These are phyloP conservation scores for Urtica urens DNA, from an alignment of 306 rosid species.

Conservation along the genomic window DNA sequence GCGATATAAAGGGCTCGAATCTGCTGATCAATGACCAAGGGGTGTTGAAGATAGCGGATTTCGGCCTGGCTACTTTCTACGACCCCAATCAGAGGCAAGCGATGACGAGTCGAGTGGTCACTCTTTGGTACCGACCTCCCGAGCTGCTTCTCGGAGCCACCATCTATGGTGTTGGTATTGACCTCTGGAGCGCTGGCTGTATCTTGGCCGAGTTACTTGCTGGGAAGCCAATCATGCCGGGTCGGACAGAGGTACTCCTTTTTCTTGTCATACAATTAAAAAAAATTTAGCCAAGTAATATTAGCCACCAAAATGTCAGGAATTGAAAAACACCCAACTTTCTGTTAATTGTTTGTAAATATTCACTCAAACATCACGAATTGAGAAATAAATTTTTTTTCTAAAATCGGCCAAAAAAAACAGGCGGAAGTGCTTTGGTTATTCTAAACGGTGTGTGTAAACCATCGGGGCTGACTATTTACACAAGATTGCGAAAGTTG, in stretches of 20 bases:
- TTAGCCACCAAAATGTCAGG: too few species aligned
- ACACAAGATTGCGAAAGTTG: too few species aligned
- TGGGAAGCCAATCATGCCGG: slow-evolving; percentile 94
- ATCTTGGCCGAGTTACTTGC: slow-evolving; percentile 80
- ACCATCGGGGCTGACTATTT: too few species aligned
- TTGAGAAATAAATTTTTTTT: too few species aligned
- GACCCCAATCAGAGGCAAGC: slow-evolving; percentile 53
- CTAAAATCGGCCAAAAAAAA: too few species aligned
- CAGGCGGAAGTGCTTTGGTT: too few species aligned
- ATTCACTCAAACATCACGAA: too few species aligned
- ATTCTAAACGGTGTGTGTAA: too few species aligned
- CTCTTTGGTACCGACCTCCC: slow-evolving; percentile 95
- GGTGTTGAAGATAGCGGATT: slow-evolving; percentile 88
- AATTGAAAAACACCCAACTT: too few species aligned
- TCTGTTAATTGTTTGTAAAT: slow-evolving; percentile 10
- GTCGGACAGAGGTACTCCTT: slow-evolving; percentile 76
- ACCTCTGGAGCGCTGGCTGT: slow-evolving; percentile 97
- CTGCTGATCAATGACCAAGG: slow-evolving; percentile 83
- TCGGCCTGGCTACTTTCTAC: slow-evolving; percentile 69
- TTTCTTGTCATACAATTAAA: too few species aligned
- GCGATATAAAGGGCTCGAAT: slow-evolving; percentile 95
- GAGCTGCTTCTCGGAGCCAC: slow-evolving; percentile 93
- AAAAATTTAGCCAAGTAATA: too few species aligned
- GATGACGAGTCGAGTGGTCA: slow-evolving; percentile 89
- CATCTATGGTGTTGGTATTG: slow-evolving; percentile 51